phyloP scores from a whole-genome alignment of 805 yeast species.

The Starmerella powellii region DNA sequence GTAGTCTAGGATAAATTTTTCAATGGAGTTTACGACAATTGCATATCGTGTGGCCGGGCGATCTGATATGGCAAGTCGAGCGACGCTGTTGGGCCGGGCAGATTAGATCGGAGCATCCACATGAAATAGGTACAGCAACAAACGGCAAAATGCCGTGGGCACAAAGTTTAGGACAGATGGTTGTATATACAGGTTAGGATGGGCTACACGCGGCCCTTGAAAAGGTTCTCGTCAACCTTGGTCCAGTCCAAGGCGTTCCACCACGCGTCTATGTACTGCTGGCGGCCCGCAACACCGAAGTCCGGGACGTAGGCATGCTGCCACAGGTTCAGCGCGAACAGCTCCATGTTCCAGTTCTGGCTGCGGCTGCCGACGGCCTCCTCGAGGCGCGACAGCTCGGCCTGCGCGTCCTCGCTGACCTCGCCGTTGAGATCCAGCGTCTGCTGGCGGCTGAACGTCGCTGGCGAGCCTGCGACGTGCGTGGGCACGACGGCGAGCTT shows the following conservation, averaged over 20 bases:
- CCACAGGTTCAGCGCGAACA: constrained; percentile 75
- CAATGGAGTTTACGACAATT: too few relatives aligned
- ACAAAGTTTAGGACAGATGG: too few relatives aligned
- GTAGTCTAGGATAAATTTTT: too few relatives aligned
- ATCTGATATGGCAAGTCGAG: too few relatives aligned
- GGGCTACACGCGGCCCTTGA: constrained; percentile 16
- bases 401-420: constrained; percentile 42
- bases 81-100: too few relatives aligned
- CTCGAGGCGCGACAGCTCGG: constrained; percentile 35
- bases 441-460: constrained; percentile 49
- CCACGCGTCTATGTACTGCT: constrained; percentile 56
- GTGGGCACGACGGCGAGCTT: constrained; percentile 61
- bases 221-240: constrained; percentile 23
- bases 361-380: constrained; percentile 28
- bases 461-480: constrained; percentile 83
- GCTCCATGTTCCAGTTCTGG: constrained; percentile 39
- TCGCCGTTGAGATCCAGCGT: constrained; percentile 65
- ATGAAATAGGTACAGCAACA: too few relatives aligned
- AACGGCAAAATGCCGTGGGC: too few relatives aligned
- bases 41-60: too few relatives aligned
- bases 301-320: constrained; percentile 78
- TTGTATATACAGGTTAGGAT: constrained; percentile 7
- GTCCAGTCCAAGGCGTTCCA: constrained; percentile 81
- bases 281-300: constrained; percentile 67
- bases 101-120: not conserved